These are phyloP conservation scores for Ceratocystis smalleyi DNA, from an alignment of 2,329 filamentous ascomycete genomes.

Conservation along the genomic window DNA sequence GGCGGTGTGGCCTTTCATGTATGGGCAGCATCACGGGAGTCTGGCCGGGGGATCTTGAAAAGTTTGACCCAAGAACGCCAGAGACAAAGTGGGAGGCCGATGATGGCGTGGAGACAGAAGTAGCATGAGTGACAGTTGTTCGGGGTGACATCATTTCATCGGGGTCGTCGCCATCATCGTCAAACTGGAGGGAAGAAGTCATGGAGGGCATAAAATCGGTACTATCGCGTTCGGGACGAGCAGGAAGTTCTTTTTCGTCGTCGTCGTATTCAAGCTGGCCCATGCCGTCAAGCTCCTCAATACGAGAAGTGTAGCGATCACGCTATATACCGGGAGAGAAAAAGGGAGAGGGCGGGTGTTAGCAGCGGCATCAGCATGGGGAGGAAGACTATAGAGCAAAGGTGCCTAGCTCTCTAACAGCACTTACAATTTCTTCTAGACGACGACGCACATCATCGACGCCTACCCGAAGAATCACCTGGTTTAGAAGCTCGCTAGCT, in stretches of 20 bases:
- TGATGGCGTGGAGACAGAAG: neutral
- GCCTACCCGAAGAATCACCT: slow-evolving; percentile 72
- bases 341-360: neutral
- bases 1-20: slow-evolving; percentile 9
- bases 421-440: slow-evolving; percentile 77
- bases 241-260: slow-evolving; percentile 63
- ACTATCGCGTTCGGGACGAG: slow-evolving; percentile 41
- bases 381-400: neutral
- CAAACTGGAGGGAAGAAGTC: slow-evolving; percentile 27
- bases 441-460: slow-evolving; percentile 80
- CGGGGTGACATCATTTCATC: slow-evolving; percentile 10
- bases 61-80: neutral
- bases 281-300: slow-evolving; percentile 69
- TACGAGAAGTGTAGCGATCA: slow-evolving; percentile 77
- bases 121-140: neutral
- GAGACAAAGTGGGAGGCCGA: slow-evolving; percentile 6
- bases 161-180: slow-evolving; percentile 32
- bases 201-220: slow-evolving; percentile 15
- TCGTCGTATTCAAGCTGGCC: slow-evolving; percentile 35
- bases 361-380: neutral
- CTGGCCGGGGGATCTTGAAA: neutral
- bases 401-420: neutral
- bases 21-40: slow-evolving; percentile 9
- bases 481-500: slow-evolving; percentile 72
- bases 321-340: slow-evolving; percentile 35